Percentiles rank a stretch among this genome's conserved stretches.
Evolutionary conservation across 306 rosid species (phyloP).

Genomic region (Lathyrus aphaca): DNA sequence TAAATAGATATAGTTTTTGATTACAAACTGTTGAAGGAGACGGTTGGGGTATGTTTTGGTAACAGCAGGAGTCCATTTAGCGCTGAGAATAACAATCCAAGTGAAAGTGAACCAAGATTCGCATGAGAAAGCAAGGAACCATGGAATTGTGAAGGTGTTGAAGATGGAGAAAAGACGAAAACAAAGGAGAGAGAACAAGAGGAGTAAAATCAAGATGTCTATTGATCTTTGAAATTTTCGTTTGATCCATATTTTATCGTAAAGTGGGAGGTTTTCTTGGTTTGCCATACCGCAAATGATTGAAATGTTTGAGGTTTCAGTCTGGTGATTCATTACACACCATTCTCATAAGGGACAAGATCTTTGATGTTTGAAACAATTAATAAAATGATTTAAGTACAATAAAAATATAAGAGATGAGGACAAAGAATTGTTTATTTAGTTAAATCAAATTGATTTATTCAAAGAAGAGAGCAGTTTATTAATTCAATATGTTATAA

Average conservation of each 20-base stretch:
- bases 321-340: too few relatives aligned
- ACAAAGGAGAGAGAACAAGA: constrained; percentile 45
- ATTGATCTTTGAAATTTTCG: constrained; percentile 34
- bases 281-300: constrained; percentile 30
- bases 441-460: too few relatives aligned
- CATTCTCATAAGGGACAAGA: too few relatives aligned
- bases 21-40: constrained; percentile 47
- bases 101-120: constrained; percentile 63
- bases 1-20: too few relatives aligned
- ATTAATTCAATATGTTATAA: too few relatives aligned
- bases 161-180: constrained; percentile 45
- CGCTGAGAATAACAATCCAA: constrained; percentile 48
- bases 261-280: constrained; percentile 32
- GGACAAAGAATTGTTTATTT: too few relatives aligned
- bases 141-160: constrained; percentile 44
- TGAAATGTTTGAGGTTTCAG: neutral
- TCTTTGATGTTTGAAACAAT: too few relatives aligned
- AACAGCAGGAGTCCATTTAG: constrained; percentile 54
- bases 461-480: too few relatives aligned
- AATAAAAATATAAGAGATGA: too few relatives aligned
- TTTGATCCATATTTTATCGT: constrained; percentile 38
- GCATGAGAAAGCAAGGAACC: constrained; percentile 61
- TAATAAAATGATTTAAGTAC: too few relatives aligned
- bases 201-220: constrained; percentile 43
- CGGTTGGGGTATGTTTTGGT: constrained; percentile 51